Conservation (phyloP, 176 grass and related monocot species). For the Dactylis glomerata region DNA sequence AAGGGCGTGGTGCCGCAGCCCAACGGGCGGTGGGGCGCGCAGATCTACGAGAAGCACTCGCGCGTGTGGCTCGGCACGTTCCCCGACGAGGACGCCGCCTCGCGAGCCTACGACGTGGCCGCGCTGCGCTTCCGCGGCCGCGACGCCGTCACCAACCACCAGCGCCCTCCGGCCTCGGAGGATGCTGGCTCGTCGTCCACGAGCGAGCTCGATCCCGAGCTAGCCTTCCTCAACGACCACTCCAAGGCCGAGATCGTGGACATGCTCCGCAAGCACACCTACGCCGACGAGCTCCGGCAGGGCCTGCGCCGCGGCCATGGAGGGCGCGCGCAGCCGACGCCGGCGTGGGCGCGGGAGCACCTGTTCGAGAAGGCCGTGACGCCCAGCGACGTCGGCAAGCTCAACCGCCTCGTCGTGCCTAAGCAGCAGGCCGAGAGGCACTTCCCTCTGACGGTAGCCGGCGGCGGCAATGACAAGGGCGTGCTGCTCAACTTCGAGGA, state of each 20-base stretch:
- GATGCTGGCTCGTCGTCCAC: conserved; percentile 2
- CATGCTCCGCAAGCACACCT: conserved; percentile 89
- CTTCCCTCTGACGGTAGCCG: conserved; percentile 22
- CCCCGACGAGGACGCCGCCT: conserved; percentile 48
- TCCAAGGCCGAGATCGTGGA: conserved; percentile 77
- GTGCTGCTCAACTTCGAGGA: conserved; percentile 92
- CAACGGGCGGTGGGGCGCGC: conserved; percentile 74
- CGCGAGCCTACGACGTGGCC: conserved; percentile 75
- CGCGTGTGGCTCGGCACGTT: conserved; percentile 94
- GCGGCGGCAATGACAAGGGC: conserved; percentile 32
- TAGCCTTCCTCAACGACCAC: conserved; percentile 54
- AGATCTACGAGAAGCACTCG: conserved; percentile 84
- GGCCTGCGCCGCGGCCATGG: conserved; percentile 23
- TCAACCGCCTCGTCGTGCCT: conserved; percentile 73
- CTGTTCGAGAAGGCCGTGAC: conserved; percentile 78
- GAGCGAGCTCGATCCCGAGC: conserved; percentile 45
- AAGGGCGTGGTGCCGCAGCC: conserved; percentile 91
- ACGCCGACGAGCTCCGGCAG: conserved; percentile 58
- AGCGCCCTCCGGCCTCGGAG: not conserved
- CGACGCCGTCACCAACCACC: conserved; percentile 54
- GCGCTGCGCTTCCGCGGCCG: conserved; percentile 72
- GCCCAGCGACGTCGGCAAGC: conserved; percentile 78
- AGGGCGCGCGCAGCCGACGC: conserved; percentile 25
- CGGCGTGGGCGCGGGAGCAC: conserved; percentile 22
- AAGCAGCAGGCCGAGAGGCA: conserved; percentile 86